Conservation (phyloP, 495 filamentous ascomycete species). For the Filosporella fistucella region DNA sequence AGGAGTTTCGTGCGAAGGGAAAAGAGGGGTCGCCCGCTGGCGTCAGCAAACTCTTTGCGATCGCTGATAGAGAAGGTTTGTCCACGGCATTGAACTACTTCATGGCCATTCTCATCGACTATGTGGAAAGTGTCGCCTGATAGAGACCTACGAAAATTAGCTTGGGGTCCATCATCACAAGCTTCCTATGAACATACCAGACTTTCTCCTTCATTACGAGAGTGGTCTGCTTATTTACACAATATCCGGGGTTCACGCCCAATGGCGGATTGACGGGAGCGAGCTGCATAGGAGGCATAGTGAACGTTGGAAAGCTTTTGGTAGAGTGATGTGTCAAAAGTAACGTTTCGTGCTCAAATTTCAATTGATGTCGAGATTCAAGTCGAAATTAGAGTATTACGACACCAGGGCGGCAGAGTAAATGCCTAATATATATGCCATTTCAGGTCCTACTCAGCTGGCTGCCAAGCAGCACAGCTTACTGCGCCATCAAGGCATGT, state of each 20-base stretch:
- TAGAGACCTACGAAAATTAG: too few species aligned
- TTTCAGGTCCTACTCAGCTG: too few species aligned
- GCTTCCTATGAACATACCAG: too few species aligned
- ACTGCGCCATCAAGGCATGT: too few species aligned
- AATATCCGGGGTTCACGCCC: constrained; percentile 45
- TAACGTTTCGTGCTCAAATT: too few species aligned
- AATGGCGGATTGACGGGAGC: constrained; percentile 31
- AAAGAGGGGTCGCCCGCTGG: constrained; percentile 6
- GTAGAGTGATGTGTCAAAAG: too few species aligned
- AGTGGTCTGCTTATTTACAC: constrained; percentile 38
- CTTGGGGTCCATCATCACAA: too few species aligned
- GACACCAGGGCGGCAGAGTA: too few species aligned
- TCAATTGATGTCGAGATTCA: too few species aligned
- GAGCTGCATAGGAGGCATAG: constrained; percentile 22
- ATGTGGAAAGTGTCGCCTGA: constrained; percentile 51
- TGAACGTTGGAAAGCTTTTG: not conserved
- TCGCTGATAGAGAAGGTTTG: constrained; percentile 15
- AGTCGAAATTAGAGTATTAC: too few species aligned
- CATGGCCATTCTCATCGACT: constrained; percentile 14
- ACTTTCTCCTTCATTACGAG: constrained; percentile 52
- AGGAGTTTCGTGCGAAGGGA: constrained; percentile 9
- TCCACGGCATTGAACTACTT: constrained; percentile 15
- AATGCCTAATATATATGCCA: too few species aligned
- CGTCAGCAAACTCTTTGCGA: constrained; percentile 18
- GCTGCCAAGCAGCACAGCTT: too few species aligned